Percentiles rank a stretch among this genome's conserved stretches.
These are phyloP conservation scores for Sugiyamaella japonica DNA, from an alignment of 1,139 yeast species.

Conservation along the genomic window DNA sequence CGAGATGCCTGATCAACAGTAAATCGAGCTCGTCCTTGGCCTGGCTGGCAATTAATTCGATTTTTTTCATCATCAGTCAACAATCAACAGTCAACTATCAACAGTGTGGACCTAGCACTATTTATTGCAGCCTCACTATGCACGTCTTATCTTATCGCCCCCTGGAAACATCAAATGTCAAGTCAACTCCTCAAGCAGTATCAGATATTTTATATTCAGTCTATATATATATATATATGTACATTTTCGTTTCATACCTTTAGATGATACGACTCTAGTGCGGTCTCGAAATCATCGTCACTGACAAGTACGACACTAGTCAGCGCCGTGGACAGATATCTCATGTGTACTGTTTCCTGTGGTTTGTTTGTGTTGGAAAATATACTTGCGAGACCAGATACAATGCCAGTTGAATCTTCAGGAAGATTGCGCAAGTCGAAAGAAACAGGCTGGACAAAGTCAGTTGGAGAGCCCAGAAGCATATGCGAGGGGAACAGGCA, in stretches of 20 bases:
- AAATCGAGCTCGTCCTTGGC: not conserved
- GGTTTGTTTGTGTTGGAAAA: slow-evolving; percentile 42
- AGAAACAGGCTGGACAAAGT: slow-evolving; percentile 55
- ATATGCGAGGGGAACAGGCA: slow-evolving; percentile 38
- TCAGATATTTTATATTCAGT: not conserved
- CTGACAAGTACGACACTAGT: slow-evolving; percentile 64
- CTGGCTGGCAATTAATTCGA: slow-evolving; percentile 1
- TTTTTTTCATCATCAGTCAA: not conserved
- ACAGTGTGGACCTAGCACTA: not conserved
- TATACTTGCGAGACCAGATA: slow-evolving; percentile 60
- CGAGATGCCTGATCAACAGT: not conserved
- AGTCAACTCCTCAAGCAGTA: not conserved
- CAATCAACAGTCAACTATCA: not conserved
- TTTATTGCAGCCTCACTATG: not conserved
- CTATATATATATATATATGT: not conserved
- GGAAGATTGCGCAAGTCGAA: slow-evolving; percentile 59
- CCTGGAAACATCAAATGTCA: not conserved
- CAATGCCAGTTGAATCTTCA: slow-evolving; percentile 64
- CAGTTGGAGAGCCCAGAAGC: slow-evolving; percentile 59
- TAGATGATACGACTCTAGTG: slow-evolving; percentile 10
- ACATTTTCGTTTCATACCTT: not conserved
- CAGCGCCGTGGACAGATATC: slow-evolving; percentile 61
- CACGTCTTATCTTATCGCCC: not conserved
- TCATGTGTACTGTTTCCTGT: slow-evolving; percentile 46
- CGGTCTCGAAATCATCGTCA: slow-evolving; percentile 46